phyloP scores from a whole-genome alignment of 176 grass and related monocot species.

The Lolium perenne region DNA sequence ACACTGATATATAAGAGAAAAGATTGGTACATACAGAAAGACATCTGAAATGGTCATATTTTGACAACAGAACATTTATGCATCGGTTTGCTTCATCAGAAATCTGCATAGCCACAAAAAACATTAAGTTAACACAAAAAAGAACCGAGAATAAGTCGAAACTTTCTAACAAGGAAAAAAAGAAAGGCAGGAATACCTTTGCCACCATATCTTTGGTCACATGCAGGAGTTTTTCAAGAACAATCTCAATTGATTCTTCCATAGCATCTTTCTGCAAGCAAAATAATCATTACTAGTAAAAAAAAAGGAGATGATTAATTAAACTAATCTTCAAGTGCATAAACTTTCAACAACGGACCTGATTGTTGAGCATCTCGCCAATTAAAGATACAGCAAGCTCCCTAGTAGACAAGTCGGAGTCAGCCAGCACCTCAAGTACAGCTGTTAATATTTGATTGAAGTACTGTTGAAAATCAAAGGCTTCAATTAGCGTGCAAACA shows the following conservation, averaged over 20 bases:
- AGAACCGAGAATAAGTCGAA: neutral
- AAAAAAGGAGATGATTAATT: constrained; percentile 25
- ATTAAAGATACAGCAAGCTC: constrained; percentile 86
- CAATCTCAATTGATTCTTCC: constrained; percentile 97
- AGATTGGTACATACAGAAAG: constrained; percentile 68
- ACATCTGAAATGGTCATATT: constrained; percentile 93
- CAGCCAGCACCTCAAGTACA: constrained; percentile 88
- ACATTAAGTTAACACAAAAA: constrained; percentile 36
- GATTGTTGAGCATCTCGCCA: constrained; percentile 89
- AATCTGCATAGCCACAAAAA: constrained; percentile 65
- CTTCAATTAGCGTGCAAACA: constrained; percentile 46
- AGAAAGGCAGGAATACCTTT: constrained; percentile 63
- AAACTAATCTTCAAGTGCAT: constrained; percentile 35
- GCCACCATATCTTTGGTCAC: constrained; percentile 75
- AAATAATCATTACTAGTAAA: constrained; percentile 46
- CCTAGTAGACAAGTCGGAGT: constrained; percentile 78
- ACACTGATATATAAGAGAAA: constrained; percentile 17
- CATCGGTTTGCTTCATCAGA: constrained; percentile 93
- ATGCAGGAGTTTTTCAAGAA: constrained; percentile 94
- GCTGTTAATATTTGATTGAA: constrained; percentile 99
- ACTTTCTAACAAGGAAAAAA: constrained; percentile 20
- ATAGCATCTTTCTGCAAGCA: constrained; percentile 77
- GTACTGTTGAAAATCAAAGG: constrained; percentile 69
- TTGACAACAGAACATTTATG: constrained; percentile 69
- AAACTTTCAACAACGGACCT: constrained; percentile 63